These are phyloP conservation scores for Aphanomyces cochlioides DNA, from an alignment of 352 stramenopile genomes.

Conservation along the genomic window DNA sequence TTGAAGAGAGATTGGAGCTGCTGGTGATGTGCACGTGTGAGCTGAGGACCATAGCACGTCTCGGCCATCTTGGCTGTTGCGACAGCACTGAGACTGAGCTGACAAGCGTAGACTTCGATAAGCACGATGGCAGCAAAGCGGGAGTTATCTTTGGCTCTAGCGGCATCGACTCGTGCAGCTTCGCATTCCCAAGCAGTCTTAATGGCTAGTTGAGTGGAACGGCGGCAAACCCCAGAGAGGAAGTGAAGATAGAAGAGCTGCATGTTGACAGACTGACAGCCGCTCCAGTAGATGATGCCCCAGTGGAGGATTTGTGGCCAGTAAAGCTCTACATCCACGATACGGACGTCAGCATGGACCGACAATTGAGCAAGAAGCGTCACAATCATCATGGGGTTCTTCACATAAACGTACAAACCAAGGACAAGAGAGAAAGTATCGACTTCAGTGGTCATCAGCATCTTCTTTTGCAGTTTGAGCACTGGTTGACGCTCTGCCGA, in stretches of 20 bases:
- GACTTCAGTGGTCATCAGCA: conserved; percentile 40
- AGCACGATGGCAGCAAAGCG: conserved; percentile 47
- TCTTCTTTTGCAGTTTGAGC: conserved; percentile 40
- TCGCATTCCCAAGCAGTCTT: conserved; percentile 65
- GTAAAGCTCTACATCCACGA: conserved; percentile 62
- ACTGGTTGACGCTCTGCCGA: conserved; percentile 36
- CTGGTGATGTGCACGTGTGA: conserved; percentile 41
- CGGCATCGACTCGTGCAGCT: conserved; percentile 53
- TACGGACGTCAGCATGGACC: conserved; percentile 50
- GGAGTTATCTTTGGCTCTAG: conserved; percentile 48
- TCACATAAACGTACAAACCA: conserved; percentile 61
- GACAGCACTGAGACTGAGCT: conserved; percentile 52
- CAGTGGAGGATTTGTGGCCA: conserved; percentile 69
- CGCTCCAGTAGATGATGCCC: conserved; percentile 49
- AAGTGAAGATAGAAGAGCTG: conserved; percentile 65
- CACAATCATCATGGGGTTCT: conserved; percentile 67
- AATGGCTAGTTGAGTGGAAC: conserved; percentile 41
- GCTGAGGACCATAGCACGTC: conserved; percentile 43
- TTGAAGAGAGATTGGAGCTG: conserved; percentile 38
- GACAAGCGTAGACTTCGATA: conserved; percentile 63
- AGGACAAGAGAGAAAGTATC: conserved; percentile 52
- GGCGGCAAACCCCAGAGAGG: conserved; percentile 46
- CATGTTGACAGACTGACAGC: conserved; percentile 49
- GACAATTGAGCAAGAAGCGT: conserved; percentile 58
- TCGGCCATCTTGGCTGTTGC: conserved; percentile 43